Evolutionary conservation across 164 flowering plant genomes (phyloP).

Genomic region (Nymphaea thermarum): DNA sequence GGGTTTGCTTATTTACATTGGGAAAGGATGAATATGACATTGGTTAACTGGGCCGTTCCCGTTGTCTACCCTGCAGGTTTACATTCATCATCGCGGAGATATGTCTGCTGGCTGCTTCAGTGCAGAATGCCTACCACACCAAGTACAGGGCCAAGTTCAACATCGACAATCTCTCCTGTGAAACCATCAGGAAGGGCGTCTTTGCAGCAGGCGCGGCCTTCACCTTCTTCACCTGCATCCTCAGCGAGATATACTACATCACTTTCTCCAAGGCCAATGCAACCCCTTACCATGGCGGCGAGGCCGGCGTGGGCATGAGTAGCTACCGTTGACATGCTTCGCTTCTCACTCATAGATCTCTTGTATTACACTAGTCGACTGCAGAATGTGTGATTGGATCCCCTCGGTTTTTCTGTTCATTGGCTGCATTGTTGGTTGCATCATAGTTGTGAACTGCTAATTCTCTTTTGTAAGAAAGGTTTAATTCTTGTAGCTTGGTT

Average conservation of each 20-base stretch:
- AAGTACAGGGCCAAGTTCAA: constrained; percentile 34
- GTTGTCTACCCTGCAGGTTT: constrained; percentile 27
- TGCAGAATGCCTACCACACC: constrained; percentile 78
- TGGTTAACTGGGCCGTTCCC: no score
- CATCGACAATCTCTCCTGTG: constrained; percentile 36
- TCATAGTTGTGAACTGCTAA: no score
- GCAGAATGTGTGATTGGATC: no score
- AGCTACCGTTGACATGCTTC: neutral
- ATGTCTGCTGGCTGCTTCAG: constrained; percentile 78
- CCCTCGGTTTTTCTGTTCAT: no score
- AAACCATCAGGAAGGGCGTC: constrained; percentile 61
- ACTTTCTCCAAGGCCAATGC: constrained; percentile 43
- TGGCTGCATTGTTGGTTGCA: no score
- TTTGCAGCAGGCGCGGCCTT: constrained; percentile 84
- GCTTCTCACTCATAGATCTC: no score
- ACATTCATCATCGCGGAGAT: constrained; percentile 68
- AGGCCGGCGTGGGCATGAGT: neutral
- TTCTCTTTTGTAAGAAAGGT: no score
- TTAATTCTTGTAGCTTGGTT: no score
- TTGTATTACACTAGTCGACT: no score
- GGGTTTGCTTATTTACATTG: no score
- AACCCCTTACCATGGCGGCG: neutral
- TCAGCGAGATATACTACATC: constrained; percentile 48
- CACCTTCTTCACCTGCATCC: constrained; percentile 48
- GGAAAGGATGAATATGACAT: no score